Percentiles rank a stretch among this genome's conserved stretches.
These are phyloP conservation scores for Tetracladium setigerum DNA, from an alignment of 495 filamentous ascomycete genomes.

Conservation along the genomic window DNA sequence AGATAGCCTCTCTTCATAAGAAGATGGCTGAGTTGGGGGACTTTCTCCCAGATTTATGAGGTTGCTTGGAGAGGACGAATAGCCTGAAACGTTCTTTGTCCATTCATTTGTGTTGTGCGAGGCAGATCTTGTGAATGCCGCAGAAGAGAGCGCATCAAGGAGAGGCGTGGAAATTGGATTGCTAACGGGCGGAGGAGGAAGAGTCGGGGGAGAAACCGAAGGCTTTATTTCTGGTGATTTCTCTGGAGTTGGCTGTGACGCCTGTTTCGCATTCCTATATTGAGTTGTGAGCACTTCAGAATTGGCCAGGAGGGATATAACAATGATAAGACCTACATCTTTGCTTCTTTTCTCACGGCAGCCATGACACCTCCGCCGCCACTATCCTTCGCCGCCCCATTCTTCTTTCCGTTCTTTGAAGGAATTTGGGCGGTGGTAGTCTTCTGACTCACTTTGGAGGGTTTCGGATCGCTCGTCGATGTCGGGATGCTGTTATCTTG, in stretches of 20 bases:
- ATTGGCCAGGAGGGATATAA: background rate
- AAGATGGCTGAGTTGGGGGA: slow-evolving; percentile 44
- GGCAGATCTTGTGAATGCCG: slow-evolving; percentile 7
- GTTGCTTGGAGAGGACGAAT: slow-evolving; percentile 48
- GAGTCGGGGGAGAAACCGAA: slow-evolving; percentile 4
- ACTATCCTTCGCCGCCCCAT: slow-evolving; percentile 22
- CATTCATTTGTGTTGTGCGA: slow-evolving; percentile 41
- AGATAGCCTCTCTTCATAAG: slow-evolving; percentile 41
- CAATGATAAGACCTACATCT: slow-evolving; percentile 7
- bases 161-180: slow-evolving; percentile 18
- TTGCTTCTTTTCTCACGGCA: slow-evolving; percentile 21
- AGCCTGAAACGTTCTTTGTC: slow-evolving; percentile 35
- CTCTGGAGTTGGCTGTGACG: slow-evolving; percentile 1
- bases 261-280: slow-evolving; percentile 10
- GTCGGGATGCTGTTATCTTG: slow-evolving; percentile 14
- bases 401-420: slow-evolving; percentile 18
- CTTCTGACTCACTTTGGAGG: slow-evolving; percentile 26
- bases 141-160: slow-evolving; percentile 21
- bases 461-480: slow-evolving; percentile 1
- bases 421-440: slow-evolving; percentile 19
- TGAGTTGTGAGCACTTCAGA: slow-evolving; percentile 3
- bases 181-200: background rate
- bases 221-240: slow-evolving; percentile 21
- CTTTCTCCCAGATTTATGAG: slow-evolving; percentile 46
- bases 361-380: slow-evolving; percentile 15